Evolutionary conservation across 208 protist species (phyloP).

Genomic region (Trypanosoma caninum): DNA sequence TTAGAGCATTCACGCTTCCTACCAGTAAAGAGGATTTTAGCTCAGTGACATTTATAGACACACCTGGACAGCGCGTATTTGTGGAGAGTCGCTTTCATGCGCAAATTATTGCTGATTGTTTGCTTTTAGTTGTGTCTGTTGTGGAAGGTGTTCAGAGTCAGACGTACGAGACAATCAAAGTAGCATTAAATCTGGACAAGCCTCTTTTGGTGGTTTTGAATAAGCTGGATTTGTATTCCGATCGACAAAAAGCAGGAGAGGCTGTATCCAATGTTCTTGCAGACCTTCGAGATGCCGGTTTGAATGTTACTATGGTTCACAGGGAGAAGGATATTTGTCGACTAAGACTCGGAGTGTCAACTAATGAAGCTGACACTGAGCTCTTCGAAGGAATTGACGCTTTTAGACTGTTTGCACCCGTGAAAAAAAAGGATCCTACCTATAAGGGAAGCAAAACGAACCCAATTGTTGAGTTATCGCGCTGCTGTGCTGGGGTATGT

Average conservation of each 20-base stretch:
- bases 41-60: constrained; percentile 86
- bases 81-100: constrained; percentile 74
- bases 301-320: constrained; percentile 64
- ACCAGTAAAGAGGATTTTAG: constrained; percentile 8
- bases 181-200: constrained; percentile 79
- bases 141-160: constrained; percentile 79
- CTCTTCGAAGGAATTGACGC: not conserved
- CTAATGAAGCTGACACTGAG: not conserved
- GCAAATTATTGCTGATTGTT: constrained; percentile 61
- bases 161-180: constrained; percentile 83
- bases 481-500: constrained; percentile 74
- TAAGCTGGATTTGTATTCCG: constrained; percentile 83
- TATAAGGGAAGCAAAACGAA: constrained; percentile 63
- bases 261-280: constrained; percentile 38
- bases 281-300: constrained; percentile 53
- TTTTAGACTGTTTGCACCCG: constrained; percentile 49
- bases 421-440: constrained; percentile 60
- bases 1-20: constrained; percentile 67
- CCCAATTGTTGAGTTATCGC: constrained; percentile 62
- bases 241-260: constrained; percentile 36
- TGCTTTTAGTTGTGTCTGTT: constrained; percentile 81
- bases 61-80: constrained; percentile 85
- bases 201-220: constrained; percentile 86
- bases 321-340: constrained; percentile 34
- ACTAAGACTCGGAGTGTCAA: not conserved